Percentiles rank a stretch among this genome's conserved stretches.
Conservation (phyloP, 1,284 basidiomycete species). For the Volvariella surrecta region DNA sequence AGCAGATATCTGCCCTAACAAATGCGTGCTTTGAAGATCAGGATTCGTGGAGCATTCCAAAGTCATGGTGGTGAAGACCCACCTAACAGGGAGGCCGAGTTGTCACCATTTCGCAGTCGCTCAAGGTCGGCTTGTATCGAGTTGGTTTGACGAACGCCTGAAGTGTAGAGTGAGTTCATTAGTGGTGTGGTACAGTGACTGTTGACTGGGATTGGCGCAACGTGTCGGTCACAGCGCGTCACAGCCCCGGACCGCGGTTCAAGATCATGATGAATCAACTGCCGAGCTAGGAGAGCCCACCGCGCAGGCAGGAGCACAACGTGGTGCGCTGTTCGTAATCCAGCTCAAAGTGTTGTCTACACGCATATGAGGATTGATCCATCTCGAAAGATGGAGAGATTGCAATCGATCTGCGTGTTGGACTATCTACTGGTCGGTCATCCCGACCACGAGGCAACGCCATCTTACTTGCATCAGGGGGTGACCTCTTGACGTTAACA, state of each 20-base stretch:
- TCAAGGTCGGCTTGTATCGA: constrained; percentile 85
- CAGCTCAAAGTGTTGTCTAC: not conserved
- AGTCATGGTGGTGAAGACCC: constrained; percentile 21
- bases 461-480: too few species aligned
- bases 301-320: too few species aligned
- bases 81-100: constrained; percentile 78
- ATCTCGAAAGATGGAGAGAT: too few species aligned
- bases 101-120: constrained; percentile 71
- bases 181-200: constrained; percentile 5
- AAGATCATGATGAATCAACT: too few species aligned
- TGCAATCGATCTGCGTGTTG: too few species aligned
- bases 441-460: too few species aligned
- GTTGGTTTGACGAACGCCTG: constrained; percentile 85
- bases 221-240: too few species aligned
- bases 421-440: too few species aligned
- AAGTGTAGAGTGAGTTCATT: constrained; percentile 94
- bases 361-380: not conserved
- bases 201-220: not conserved
- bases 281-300: too few species aligned
- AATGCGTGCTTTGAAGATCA: constrained; percentile 10
- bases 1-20: constrained; percentile 88
- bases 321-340: not conserved
- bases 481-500: too few species aligned
- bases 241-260: too few species aligned
- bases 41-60: constrained; percentile 8